Conservation (phyloP, 2,329 filamentous ascomycete species). For the Alternaria consortialis region DNA sequence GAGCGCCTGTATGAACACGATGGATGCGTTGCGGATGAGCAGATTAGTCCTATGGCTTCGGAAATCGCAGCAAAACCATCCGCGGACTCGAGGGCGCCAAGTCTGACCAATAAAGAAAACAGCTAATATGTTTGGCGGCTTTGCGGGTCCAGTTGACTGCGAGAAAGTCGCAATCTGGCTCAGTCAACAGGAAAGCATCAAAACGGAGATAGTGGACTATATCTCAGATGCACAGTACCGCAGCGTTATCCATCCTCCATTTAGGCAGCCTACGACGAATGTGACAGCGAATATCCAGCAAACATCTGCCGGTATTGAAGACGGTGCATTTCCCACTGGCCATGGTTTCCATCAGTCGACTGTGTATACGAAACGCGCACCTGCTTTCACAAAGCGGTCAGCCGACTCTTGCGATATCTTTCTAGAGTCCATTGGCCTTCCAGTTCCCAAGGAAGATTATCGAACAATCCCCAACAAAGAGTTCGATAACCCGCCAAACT, state of each 20-base stretch:
- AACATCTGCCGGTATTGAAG: too few relatives aligned
- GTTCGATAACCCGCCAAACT: neutral
- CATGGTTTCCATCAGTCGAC: too few relatives aligned
- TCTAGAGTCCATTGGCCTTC: conserved; percentile 2
- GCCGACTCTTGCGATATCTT: conserved; percentile 4
- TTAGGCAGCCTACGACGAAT: neutral
- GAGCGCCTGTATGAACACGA: neutral
- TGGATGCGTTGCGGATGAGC: neutral
- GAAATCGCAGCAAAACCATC: neutral
- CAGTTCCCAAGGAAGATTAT: neutral
- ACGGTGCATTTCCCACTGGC: too few relatives aligned
- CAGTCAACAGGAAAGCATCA: neutral
- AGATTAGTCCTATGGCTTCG: neutral
- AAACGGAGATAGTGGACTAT: neutral
- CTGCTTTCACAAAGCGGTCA: conserved; percentile 1
- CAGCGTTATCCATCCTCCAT: neutral
- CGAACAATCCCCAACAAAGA: neutral
- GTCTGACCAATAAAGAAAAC: neutral
- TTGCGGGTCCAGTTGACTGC: neutral
- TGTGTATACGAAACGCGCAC: neutral
- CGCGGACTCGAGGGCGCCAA: neutral
- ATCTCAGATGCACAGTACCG: neutral
- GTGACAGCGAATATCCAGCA: too few relatives aligned
- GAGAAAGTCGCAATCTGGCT: neutral
- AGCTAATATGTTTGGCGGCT: neutral